phyloP scores from a whole-genome alignment of 257 asterid species.

The Solanum stenotomum region DNA sequence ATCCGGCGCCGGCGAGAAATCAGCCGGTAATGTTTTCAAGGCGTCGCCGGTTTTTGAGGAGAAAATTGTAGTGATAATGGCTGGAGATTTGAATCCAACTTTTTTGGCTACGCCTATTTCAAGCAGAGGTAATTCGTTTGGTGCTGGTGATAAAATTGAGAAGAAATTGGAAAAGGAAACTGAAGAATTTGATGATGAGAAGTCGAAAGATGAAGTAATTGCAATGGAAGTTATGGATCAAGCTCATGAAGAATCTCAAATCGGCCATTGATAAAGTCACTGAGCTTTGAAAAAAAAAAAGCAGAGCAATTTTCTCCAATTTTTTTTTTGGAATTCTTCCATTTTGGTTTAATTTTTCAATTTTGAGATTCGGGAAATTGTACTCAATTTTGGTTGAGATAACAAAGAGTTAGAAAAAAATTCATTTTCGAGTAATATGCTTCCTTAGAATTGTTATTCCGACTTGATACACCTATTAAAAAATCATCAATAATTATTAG shows the following conservation, averaged over 20 bases:
- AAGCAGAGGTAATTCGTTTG: conserved; percentile 18
- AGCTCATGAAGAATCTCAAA: not conserved
- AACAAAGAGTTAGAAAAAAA: not conserved
- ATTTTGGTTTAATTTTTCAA: not conserved
- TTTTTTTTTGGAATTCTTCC: not conserved
- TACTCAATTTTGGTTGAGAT: not conserved
- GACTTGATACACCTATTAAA: rapidly evolving
- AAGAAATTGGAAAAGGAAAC: not conserved
- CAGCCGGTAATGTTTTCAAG: not conserved
- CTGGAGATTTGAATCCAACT: conserved; percentile 79
- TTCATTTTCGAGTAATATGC: not conserved
- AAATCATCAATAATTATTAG: too few species aligned
- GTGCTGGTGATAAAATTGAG: not conserved
- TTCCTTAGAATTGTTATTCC: not conserved
- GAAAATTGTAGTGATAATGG: conserved; percentile 77
- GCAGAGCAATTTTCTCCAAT: not conserved
- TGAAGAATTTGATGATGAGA: not conserved
- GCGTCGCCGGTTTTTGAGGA: conserved; percentile 38
- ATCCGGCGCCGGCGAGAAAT: conserved; percentile 29
- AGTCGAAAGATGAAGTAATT: not conserved
- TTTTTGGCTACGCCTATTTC: conserved; percentile 72
- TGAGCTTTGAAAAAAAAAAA: not conserved
- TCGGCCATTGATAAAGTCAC: not conserved
- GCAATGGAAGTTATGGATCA: not conserved
- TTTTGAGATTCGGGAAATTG: not conserved